A percentile compares a stretch with the other conserved stretches of the same genome.
phyloP scores from a whole-genome alignment of 805 yeast genomes.

The Metschnikowia cubensis region DNA sequence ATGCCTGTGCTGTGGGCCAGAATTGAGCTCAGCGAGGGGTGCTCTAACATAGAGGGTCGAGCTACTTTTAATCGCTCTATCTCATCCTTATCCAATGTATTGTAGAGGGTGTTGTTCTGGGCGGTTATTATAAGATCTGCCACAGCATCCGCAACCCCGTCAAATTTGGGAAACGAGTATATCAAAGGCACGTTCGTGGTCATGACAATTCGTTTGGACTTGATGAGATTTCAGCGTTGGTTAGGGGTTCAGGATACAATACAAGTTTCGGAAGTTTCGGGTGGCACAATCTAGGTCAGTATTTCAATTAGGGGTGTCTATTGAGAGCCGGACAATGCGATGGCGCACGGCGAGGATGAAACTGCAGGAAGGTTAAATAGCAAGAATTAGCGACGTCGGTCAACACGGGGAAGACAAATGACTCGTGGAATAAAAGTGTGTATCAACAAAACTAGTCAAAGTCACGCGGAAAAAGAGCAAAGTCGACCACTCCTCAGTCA shows the following conservation, averaged over 20 bases:
- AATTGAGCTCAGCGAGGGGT: conserved; percentile 10
- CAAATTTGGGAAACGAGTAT: conserved; percentile 85
- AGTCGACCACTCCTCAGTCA: conserved; percentile 6
- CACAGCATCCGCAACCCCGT: conserved; percentile 92
- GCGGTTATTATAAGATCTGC: conserved; percentile 92
- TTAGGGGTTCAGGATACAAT: neutral
- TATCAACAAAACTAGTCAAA: conserved; percentile 4
- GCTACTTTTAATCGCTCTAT: conserved; percentile 31
- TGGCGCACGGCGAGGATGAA: neutral
- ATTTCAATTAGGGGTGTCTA: neutral
- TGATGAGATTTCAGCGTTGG: too few species aligned
- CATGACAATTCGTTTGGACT: conserved; percentile 39
- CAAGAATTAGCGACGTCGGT: conserved; percentile 2
- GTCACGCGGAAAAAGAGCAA: conserved; percentile 8
- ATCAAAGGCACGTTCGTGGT: conserved; percentile 92
- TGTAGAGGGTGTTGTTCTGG: conserved; percentile 66
- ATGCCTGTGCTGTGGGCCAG: conserved; percentile 3
- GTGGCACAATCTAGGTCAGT: conserved; percentile 1
- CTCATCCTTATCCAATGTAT: conserved; percentile 34
- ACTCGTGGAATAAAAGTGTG: neutral
- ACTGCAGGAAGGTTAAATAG: neutral
- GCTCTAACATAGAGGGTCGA: conserved; percentile 14
- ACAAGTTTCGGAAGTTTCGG: neutral
- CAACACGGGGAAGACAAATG: neutral
- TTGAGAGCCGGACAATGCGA: neutral